Percentiles rank a stretch among this genome's conserved stretches.
Conservation (phyloP, 2,329 filamentous ascomycete species). For the Dryadomyces quercivorus region DNA sequence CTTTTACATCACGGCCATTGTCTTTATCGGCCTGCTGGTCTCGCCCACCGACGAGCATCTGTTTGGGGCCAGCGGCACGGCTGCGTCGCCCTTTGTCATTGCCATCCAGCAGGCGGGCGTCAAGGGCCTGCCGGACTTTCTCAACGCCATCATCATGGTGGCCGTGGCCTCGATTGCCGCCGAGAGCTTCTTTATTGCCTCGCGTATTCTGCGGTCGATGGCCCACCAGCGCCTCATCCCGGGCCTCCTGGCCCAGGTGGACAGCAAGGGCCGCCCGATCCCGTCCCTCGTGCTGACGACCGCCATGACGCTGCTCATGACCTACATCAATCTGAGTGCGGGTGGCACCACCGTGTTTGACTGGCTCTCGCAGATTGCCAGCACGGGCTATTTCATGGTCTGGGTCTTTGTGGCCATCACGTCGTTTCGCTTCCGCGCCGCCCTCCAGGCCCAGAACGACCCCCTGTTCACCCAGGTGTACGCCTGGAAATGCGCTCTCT, state of each 20-base stretch:
- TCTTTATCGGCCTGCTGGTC: slow-evolving; percentile 37
- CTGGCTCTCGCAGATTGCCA: slow-evolving; percentile 34
- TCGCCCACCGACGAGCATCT: slow-evolving; percentile 33
- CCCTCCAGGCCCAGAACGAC: slow-evolving; percentile 3
- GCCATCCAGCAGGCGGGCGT: slow-evolving; percentile 41
- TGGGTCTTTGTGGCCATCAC: slow-evolving; percentile 6
- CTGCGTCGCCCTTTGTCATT: slow-evolving; percentile 44
- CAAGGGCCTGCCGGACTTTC: slow-evolving; percentile 37
- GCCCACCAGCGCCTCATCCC: slow-evolving; percentile 47
- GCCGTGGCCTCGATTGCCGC: slow-evolving; percentile 46
- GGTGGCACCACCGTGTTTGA: slow-evolving; percentile 42
- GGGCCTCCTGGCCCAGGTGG: slow-evolving; percentile 41
- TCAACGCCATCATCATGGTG: slow-evolving; percentile 46
- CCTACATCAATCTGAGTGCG: slow-evolving; percentile 31
- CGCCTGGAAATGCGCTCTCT: slow-evolving; percentile 3
- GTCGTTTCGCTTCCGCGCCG: slow-evolving; percentile 5
- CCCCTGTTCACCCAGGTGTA: not conserved
- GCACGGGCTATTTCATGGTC: slow-evolving; percentile 7
- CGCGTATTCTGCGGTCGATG: slow-evolving; percentile 44
- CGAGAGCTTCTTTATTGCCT: slow-evolving; percentile 46
- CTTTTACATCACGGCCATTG: slow-evolving; percentile 39
- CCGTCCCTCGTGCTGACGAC: slow-evolving; percentile 29
- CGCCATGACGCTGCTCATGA: slow-evolving; percentile 13
- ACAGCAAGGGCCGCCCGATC: slow-evolving; percentile 42
- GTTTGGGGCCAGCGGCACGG: slow-evolving; percentile 27